These are phyloP conservation scores for Primulina eburnea DNA, from an alignment of 257 asterid genomes.

Conservation along the genomic window DNA sequence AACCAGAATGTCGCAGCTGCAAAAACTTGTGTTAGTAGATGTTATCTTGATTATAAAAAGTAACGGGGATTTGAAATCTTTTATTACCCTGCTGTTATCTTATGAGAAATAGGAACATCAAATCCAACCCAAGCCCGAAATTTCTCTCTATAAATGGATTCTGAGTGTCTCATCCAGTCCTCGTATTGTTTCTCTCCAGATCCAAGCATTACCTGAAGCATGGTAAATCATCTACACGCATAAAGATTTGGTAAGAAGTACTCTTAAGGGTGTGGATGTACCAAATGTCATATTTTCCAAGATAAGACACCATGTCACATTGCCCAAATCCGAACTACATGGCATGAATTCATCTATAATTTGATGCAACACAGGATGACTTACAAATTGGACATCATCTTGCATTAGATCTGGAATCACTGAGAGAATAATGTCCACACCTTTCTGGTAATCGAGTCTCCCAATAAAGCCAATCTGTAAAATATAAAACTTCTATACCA, in stretches of 20 bases:
- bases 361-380: conserved; percentile 19
- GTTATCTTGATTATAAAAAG: neutral
- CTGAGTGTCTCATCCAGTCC: conserved; percentile 93
- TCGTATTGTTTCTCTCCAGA: conserved; percentile 96
- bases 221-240: neutral
- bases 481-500: conserved; percentile 12
- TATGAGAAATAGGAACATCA: conserved; percentile 87
- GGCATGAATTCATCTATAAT: neutral
- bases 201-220: conserved; percentile 89
- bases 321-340: too few relatives aligned
- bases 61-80: neutral
- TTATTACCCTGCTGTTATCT: conserved; percentile 83
- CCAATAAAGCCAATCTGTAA: conserved; percentile 93
- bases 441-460: conserved; percentile 94
- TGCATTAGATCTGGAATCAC: conserved; percentile 83
- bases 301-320: neutral
- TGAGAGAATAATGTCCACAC: conserved; percentile 83
- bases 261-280: neutral
- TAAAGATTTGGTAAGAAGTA: neutral
- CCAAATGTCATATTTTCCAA: neutral
- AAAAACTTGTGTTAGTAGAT: conserved; percentile 20
- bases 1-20: conserved; percentile 84
- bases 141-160: conserved; percentile 54
- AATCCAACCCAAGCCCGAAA: conserved; percentile 98
- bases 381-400: conserved; percentile 86